Evolutionary conservation across 257 asterid species (phyloP), one percentile per base, ranked within the genome.

Genomic region (Nicotiana undulata): DNA sequence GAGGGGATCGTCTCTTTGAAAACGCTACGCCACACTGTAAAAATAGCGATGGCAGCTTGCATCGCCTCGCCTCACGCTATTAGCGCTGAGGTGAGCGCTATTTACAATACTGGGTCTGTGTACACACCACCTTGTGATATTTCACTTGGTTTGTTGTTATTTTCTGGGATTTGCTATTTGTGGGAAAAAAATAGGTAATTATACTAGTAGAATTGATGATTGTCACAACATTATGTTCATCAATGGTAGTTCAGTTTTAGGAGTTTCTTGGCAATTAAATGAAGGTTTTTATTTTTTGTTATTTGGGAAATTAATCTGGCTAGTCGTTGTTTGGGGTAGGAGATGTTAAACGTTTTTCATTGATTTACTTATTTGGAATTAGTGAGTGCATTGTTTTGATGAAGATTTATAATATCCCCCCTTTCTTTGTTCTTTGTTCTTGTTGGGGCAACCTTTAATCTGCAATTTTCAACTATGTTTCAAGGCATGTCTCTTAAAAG

Each of bases 401-500:
- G 28, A 17, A 32, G 75, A 37, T 34, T 67, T 67, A 18, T 17
- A n/a, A n/a, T 37, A 46, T 37, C 20, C 18, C 53, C n/a, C 76
- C 40, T 67, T 66, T n/a, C n/a, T 40, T 68, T 40, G n/a, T 53
- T 29, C 22, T 67, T 37, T 67, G 56, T 37, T 10, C 76, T 67
- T 37, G 10, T 18, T 67, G 76, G 53, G 76, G 34, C 76, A 34
- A 4, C 51, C 18, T n/a, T 68, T 68, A 5, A 40, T 40, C 76
- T 12, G 46, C 76, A 70, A 44, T 55, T 70, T 70, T 32, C 46
- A 68, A 55, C 60, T 40, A 0, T 40, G 9, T 40, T 40, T 40
- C 49, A 82, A 37, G 63, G 26, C 79, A 84, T 87, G 91, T 82
- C 89, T 75, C 52, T 79, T 79, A 59, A 81, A 56, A 83, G 79